phyloP scores from a whole-genome alignment of 208 protist species.

The Trypanosoma boissoni region DNA sequence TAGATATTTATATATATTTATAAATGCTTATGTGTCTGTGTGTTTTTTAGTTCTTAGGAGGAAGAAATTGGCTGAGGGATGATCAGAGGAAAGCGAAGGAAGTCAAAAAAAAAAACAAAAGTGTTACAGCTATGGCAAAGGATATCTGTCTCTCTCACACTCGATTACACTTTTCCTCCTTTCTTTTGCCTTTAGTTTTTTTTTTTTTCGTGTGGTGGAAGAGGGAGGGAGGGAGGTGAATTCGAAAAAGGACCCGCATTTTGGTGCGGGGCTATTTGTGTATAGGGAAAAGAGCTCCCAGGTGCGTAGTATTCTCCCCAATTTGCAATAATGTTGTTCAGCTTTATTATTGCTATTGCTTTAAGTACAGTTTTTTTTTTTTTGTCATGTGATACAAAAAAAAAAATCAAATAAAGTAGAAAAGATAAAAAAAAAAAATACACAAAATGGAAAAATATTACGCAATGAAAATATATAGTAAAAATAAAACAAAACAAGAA shows the following conservation, averaged over 20 bases:
- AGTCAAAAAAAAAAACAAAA: too few relatives aligned
- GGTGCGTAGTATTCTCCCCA: too few relatives aligned
- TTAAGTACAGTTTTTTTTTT: slow-evolving; percentile 1
- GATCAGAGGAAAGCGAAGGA: too few relatives aligned
- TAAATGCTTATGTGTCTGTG: neutral
- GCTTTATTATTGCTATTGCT: too few relatives aligned
- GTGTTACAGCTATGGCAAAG: too few relatives aligned
- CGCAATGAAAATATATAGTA: neutral
- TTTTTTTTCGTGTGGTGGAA: neutral
- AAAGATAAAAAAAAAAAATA: neutral
- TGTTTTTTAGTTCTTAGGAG: neutral
- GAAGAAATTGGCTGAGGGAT: too few relatives aligned
- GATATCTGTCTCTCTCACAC: too few relatives aligned
- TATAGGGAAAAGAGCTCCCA: too few relatives aligned
- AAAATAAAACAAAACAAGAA: neutral
- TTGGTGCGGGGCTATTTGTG: too few relatives aligned
- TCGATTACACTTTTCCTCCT: neutral
- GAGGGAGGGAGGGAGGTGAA: neutral
- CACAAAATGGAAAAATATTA: neutral
- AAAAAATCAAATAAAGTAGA: neutral
- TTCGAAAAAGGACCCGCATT: neutral
- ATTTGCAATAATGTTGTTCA: too few relatives aligned
- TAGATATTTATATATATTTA: neutral
- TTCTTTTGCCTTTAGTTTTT: neutral
- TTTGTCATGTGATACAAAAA: neutral